Evolutionary conservation across 495 filamentous ascomycete species (phyloP).

Genomic region (Penicillium ucsense): DNA sequence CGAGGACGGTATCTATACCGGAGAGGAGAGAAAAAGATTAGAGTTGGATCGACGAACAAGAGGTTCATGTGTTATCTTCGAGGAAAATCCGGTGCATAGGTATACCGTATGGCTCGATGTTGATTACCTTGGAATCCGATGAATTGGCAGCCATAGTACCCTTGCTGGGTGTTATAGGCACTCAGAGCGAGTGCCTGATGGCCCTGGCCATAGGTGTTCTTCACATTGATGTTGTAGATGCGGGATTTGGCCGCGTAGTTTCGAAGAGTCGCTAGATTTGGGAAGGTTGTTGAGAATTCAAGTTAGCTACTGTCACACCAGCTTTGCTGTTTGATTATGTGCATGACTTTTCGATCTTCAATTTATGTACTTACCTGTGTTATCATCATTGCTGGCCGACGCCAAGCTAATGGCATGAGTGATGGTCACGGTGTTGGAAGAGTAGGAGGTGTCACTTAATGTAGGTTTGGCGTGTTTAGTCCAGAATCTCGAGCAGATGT

Average conservation of each 20-base stretch:
- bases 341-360: too few species aligned
- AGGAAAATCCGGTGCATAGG: too few species aligned
- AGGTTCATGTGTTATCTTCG: too few species aligned
- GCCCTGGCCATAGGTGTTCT: conserved; percentile 44
- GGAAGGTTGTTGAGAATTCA: too few species aligned
- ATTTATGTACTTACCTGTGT: conserved; percentile 16
- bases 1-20: conserved; percentile 44
- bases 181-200: conserved; percentile 51
- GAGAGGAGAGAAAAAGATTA: too few species aligned
- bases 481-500: too few species aligned
- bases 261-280: conserved; percentile 39
- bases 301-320: too few species aligned
- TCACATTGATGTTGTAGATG: conserved; percentile 55
- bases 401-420: conserved; percentile 35
- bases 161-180: conserved; percentile 40
- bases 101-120: too few species aligned
- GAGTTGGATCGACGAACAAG: too few species aligned
- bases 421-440: conserved; percentile 50
- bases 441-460: conserved; percentile 36
- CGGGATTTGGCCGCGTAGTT: conserved; percentile 41
- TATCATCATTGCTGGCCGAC: conserved; percentile 27
- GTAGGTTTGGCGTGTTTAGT: too few species aligned
- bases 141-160: conserved; percentile 50
- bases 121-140: conserved; percentile 41
- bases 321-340: too few species aligned